These are phyloP conservation scores for Omphalotus guepiniiformis DNA, from an alignment of 768 basidiomycete species.

Conservation along the genomic window DNA sequence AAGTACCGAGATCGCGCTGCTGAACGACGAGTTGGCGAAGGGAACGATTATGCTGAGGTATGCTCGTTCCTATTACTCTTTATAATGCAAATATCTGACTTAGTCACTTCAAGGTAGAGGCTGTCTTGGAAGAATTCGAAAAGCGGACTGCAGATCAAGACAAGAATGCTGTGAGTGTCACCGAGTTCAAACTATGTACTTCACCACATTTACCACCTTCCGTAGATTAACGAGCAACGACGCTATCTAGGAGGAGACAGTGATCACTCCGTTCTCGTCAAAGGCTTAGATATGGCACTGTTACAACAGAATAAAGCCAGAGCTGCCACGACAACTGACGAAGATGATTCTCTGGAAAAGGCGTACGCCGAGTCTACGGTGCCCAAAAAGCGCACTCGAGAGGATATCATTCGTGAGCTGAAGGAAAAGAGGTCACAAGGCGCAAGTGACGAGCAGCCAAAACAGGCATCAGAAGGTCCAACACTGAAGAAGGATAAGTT, in stretches of 20 bases:
- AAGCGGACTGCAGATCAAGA: conserved; percentile 53
- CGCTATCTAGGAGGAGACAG: conserved; percentile 81
- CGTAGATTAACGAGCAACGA: conserved; percentile 68
- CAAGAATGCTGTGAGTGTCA: conserved; percentile 47
- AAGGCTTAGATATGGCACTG: conserved; percentile 84
- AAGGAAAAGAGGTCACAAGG: conserved; percentile 55
- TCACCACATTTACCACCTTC: neutral
- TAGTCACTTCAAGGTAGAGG: conserved; percentile 55
- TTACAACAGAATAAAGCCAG: conserved; percentile 82
- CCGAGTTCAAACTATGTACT: neutral
- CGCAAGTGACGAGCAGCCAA: conserved; percentile 9
- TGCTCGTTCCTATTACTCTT: conserved; percentile 8
- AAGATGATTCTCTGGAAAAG: conserved; percentile 80
- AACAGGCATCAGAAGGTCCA: conserved; percentile 20
- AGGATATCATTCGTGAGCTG: conserved; percentile 68
- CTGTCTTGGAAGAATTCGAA: conserved; percentile 80
- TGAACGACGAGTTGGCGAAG: conserved; percentile 63
- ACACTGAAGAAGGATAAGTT: conserved; percentile 40
- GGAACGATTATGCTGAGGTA: conserved; percentile 73
- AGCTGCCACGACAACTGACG: conserved; percentile 49
- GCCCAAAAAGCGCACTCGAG: conserved; percentile 69
- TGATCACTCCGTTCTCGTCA: conserved; percentile 82
- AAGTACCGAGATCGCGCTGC: conserved; percentile 74
- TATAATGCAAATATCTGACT: neutral
- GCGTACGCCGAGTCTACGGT: conserved; percentile 42